Evolutionary conservation across 1,284 basidiomycete genomes (phyloP), one percentile per base, ranked within the genome.

Genomic region (Fomitiporia mediterranea): DNA sequence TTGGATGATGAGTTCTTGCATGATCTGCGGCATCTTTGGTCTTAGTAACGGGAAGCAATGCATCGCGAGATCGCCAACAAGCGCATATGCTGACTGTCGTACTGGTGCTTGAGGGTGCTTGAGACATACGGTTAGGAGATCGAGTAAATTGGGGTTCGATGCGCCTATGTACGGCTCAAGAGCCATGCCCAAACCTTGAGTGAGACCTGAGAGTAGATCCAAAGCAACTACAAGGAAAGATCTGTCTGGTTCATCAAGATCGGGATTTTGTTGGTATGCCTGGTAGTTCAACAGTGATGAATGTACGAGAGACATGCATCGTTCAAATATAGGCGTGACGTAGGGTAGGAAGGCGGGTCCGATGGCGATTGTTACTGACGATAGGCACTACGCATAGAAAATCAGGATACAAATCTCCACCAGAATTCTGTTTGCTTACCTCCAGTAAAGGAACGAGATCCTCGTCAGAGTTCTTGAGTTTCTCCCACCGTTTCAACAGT

Each of bases 11-110:
- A 99, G 80, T 66, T 95, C 89, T 15, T 86, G 81, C 90, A 99
- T 96, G 68, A 98, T 86, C 32, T 83, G 80, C 1, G 89, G 81
- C 72, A 98, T 86, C 61, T 87, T 83, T 2, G 93, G 90, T 53
- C 91, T 84, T 62, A 99, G 78, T 21, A 98, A 73, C 17, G 79
- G 73, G 71, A 95, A 95, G 73, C 94, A 95, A 54, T 92, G 91
- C 83, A 99, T 98, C 15, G 97, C 95, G 74, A 98, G 83, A 71
- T 99, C 97, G 30, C 97, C 97, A 35, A 99, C 87, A 13, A 99
- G 83, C 13, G 97, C 97, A 68, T 98, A 98, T 4, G 94, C 95
- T 0, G 93, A 96, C 72, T 99, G 97, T 56, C 96, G 82, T 3
- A 99, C 94, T 0, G 95, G 86, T 28, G 95, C 89, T 71, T 98